Evolutionary conservation across 1,284 basidiomycete species (phyloP), one percentile per base, ranked within the genome.

Genomic region (Coriolopsis trogii): DNA sequence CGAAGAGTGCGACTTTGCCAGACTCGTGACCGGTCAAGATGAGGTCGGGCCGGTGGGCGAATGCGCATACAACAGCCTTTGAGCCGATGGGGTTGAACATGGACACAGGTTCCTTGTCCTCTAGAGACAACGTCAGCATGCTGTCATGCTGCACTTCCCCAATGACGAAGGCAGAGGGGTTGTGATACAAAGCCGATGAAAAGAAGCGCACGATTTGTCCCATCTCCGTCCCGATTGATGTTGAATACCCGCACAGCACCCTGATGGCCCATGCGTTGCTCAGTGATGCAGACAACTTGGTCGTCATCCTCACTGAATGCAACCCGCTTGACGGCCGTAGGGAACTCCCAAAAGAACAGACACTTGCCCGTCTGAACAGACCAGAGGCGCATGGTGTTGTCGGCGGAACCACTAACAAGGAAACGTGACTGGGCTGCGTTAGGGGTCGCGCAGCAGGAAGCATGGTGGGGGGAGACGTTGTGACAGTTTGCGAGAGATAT

Each of bases 1-100:
- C 91, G 73, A 95, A 97, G 40, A 95, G 76, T 4, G 92, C 87
- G 28, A 99, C 83, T 69, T 96, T 98, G 23, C 97, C 97, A 53
- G 91, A 92, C 73, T 98, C 96, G 74, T 99, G 97, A 1, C 80
- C 96, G 1, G 95, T 97, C 60, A 99, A 77, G 69, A 99, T 89
- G 62, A 89, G 75, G 51, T 88, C 82, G 34, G 90, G 87, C 21
- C 84, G 80, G 46, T 89, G 82, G 6, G 92, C 90, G 71, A 96
- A 99, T 3, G 93, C 86, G 63, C 94, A 96, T 31, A 98, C 94
- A 3, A 94, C 97, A 13, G 95, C 93, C 76, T 98, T 98, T 52
- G 91, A 93, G 31, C 93, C 93, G 54, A 90, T 78, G n/a, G 94
- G 90, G 71, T 89, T 82, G 78, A 97, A 95, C 71, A 91, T 82